These are phyloP conservation scores for Lentinula sp. DNA, from an alignment of 768 basidiomycete species.

Conservation along the genomic window DNA sequence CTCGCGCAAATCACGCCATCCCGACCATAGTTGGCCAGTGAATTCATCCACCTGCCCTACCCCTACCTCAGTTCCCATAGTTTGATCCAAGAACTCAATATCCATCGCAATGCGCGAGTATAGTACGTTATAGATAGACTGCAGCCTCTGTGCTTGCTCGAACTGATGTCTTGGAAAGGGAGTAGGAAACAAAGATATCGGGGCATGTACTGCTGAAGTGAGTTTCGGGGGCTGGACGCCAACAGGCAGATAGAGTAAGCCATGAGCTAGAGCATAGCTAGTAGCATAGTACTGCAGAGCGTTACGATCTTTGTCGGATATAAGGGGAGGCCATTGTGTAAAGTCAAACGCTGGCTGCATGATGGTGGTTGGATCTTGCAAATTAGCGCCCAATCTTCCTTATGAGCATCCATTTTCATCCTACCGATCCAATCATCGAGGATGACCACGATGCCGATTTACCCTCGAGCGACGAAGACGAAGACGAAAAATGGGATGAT, in stretches of 20 bases:
- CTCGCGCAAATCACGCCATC: constrained; percentile 73
- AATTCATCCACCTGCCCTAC: constrained; percentile 85
- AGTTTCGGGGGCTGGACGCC: constrained; percentile 42
- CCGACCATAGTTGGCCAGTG: constrained; percentile 78
- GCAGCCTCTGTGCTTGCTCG: constrained; percentile 55
- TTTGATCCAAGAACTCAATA: constrained; percentile 68
- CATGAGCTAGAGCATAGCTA: constrained; percentile 80
- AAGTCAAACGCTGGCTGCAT: constrained; percentile 31
- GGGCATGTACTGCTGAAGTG: constrained; percentile 83
- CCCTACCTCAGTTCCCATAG: constrained; percentile 76
- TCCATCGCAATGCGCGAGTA: constrained; percentile 84
- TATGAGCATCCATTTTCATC: constrained; percentile 7
- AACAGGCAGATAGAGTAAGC: constrained; percentile 69
- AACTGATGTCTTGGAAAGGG: constrained; percentile 78
- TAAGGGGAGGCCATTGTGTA: constrained; percentile 68
- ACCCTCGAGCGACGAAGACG: constrained; percentile 11
- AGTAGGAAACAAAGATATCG: constrained; percentile 81
- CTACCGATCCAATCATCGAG: neutral
- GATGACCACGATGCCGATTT: neutral
- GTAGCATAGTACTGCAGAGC: constrained; percentile 61
- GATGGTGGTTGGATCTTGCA: neutral
- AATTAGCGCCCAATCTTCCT: neutral
- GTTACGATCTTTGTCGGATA: constrained; percentile 53
- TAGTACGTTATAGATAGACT: constrained; percentile 75
- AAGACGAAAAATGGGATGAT: constrained; percentile 70